phyloP scores from a whole-genome alignment of 1,284 basidiomycete species.

The Leccinum pallidistipes region DNA sequence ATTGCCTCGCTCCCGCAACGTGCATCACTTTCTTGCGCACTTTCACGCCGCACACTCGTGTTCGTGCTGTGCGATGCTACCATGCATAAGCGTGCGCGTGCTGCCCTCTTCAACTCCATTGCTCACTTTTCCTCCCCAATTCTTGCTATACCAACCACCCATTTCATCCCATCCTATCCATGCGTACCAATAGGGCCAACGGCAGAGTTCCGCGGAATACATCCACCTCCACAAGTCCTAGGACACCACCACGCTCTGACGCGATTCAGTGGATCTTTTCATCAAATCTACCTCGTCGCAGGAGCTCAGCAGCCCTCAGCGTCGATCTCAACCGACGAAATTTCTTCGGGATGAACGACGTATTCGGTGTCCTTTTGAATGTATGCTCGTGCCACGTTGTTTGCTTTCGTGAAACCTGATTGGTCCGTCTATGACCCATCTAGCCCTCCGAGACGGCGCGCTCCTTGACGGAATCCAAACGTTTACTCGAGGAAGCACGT shows the following conservation, averaged over 20 bases:
- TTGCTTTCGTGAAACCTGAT: conserved; percentile 7
- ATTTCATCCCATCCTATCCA: conserved; percentile 12
- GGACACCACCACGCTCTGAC: conserved; percentile 34
- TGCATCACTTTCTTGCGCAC: conserved; percentile 19
- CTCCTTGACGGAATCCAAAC: conserved; percentile 73
- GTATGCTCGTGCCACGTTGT: conserved; percentile 41
- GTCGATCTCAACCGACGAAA: conserved; percentile 61
- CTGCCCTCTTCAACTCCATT: conserved; percentile 17
- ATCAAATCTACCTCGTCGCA: conserved; percentile 62
- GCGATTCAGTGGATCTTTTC: conserved; percentile 67
- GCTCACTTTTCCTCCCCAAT: conserved; percentile 11
- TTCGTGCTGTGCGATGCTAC: conserved; percentile 25
- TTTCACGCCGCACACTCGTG: conserved; percentile 37
- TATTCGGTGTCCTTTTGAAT: conserved; percentile 73
- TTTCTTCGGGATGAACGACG: conserved; percentile 78
- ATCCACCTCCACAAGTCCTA: conserved; percentile 24
- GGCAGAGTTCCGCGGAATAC: conserved; percentile 25
- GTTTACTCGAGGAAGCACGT: conserved; percentile 72
- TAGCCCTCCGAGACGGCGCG: conserved; percentile 77
- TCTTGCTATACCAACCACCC: conserved; percentile 4
- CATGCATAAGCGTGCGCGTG: conserved; percentile 32
- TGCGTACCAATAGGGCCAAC: conserved; percentile 25
- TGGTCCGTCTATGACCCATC: conserved; percentile 10
- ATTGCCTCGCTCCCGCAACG: conserved; percentile 28
- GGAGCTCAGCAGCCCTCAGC: conserved; percentile 57